phyloP scores from a whole-genome alignment of 106 monocot species.

The Apostasia ramifera region DNA sequence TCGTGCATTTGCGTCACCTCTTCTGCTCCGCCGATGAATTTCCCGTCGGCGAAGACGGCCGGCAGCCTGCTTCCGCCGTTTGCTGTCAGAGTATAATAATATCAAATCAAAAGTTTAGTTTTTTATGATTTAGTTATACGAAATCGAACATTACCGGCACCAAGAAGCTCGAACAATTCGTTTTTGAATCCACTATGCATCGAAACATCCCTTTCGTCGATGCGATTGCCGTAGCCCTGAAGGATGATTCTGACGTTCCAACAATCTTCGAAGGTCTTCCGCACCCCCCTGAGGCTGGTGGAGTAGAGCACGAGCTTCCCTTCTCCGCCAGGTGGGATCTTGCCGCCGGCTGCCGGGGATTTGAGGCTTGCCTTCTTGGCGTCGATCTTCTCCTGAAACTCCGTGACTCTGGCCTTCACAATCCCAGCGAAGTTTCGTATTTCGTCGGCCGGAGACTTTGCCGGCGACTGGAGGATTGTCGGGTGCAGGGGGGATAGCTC shows the following conservation, averaged over 20 bases:
- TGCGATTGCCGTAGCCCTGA: constrained; percentile 35
- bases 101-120: too few relatives aligned
- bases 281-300: constrained; percentile 71
- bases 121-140: too few relatives aligned
- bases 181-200: constrained; percentile 67
- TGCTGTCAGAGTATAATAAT: too few relatives aligned
- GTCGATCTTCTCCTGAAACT: constrained; percentile 55
- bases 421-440: constrained; percentile 22
- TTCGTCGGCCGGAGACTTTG: background rate
- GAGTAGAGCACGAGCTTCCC: constrained; percentile 60
- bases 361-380: constrained; percentile 21
- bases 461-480: background rate
- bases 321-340: constrained; percentile 25
- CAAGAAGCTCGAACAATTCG: constrained; percentile 51
- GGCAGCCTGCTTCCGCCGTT: constrained; percentile 32
- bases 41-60: constrained; percentile 54
- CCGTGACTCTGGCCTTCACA: constrained; percentile 32
- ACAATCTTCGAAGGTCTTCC: constrained; percentile 84
- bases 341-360: background rate
- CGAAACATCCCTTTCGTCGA: constrained; percentile 86
- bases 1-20: constrained; percentile 62
- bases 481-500: constrained; percentile 17
- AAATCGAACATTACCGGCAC: constrained; percentile 11
- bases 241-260: constrained; percentile 33
- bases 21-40: constrained; percentile 63